Evolutionary conservation across 805 yeast species (phyloP).

Genomic region (Yarrowia porcina): DNA sequence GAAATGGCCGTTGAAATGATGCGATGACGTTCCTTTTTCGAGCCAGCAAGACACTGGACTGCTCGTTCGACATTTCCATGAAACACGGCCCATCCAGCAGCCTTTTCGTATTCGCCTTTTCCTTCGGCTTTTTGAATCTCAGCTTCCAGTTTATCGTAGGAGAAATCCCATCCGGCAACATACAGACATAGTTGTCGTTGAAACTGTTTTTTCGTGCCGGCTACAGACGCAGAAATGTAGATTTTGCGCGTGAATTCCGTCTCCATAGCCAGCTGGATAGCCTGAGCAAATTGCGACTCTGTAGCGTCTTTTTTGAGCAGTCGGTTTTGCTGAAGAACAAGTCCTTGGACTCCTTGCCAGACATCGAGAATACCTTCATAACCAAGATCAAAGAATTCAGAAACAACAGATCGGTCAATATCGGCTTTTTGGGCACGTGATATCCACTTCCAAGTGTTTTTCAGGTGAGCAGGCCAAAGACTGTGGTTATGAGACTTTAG

Average conservation of each 20-base stretch:
- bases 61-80: slow-evolving; percentile 84
- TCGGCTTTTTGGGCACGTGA: slow-evolving; percentile 65
- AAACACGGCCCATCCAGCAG: slow-evolving; percentile 97
- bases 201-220: slow-evolving; percentile 49
- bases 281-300: slow-evolving; percentile 24
- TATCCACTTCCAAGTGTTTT: slow-evolving; percentile 92
- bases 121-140: slow-evolving; percentile 56
- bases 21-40: slow-evolving; percentile 65
- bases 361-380: slow-evolving; percentile 85
- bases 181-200: slow-evolving; percentile 77
- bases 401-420: slow-evolving; percentile 61
- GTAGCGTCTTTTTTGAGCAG: slow-evolving; percentile 26
- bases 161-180: slow-evolving; percentile 88
- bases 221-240: slow-evolving; percentile 32
- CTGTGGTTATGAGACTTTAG: slow-evolving; percentile 39
- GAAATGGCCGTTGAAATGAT: slow-evolving; percentile 92
- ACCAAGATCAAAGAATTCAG: slow-evolving; percentile 72
- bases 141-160: slow-evolving; percentile 68
- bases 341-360: slow-evolving; percentile 59
- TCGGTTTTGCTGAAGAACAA: slow-evolving; percentile 29
- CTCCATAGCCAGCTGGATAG: slow-evolving; percentile 21
- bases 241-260: slow-evolving; percentile 42
- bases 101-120: slow-evolving; percentile 69
- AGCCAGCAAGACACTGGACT: slow-evolving; percentile 69
- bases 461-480: slow-evolving; percentile 36